Evolutionary conservation across 257 asterid species (phyloP).

Genomic region (Capsicum pubescens): DNA sequence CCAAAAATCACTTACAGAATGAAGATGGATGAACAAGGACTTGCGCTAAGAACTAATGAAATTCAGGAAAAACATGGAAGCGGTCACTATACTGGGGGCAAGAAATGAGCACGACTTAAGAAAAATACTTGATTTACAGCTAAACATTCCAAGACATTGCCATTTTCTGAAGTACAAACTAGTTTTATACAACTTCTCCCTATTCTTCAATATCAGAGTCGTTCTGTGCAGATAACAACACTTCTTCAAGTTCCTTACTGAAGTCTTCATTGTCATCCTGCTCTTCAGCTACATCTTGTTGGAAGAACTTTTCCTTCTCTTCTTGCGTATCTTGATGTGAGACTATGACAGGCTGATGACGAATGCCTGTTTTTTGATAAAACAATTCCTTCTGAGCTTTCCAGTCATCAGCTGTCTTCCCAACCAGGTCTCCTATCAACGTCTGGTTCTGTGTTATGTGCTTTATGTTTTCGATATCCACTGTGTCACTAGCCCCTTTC

Average conservation of each 20-base stretch:
- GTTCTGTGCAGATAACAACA: slow-evolving; percentile 28
- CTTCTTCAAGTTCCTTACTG: slow-evolving; percentile 47
- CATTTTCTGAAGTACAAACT: background rate
- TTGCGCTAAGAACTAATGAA: background rate
- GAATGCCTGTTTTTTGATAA: slow-evolving; percentile 55
- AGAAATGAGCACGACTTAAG: no score
- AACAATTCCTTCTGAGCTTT: slow-evolving; percentile 57
- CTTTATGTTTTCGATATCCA: slow-evolving; percentile 66
- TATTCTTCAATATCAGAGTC: slow-evolving; percentile 32
- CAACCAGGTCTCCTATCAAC: slow-evolving; percentile 64
- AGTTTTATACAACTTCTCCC: background rate
- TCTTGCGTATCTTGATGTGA: slow-evolving; percentile 20
- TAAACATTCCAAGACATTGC: background rate
- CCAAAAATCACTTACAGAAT: no score
- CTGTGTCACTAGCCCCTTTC: slow-evolving; percentile 65
- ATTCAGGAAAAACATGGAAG: no score
- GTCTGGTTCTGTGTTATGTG: slow-evolving; percentile 62
- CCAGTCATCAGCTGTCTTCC: slow-evolving; percentile 66
- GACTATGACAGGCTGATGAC: slow-evolving; percentile 26
- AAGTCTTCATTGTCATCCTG: slow-evolving; percentile 35
- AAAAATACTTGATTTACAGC: background rate
- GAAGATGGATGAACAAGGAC: no score
- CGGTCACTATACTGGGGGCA: no score
- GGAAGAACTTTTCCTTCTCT: slow-evolving; percentile 2
- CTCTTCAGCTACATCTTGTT: slow-evolving; percentile 17